These are phyloP conservation scores for Pseudohalonectria lignicola DNA, from an alignment of 2,329 filamentous ascomycete genomes.

Conservation along the genomic window DNA sequence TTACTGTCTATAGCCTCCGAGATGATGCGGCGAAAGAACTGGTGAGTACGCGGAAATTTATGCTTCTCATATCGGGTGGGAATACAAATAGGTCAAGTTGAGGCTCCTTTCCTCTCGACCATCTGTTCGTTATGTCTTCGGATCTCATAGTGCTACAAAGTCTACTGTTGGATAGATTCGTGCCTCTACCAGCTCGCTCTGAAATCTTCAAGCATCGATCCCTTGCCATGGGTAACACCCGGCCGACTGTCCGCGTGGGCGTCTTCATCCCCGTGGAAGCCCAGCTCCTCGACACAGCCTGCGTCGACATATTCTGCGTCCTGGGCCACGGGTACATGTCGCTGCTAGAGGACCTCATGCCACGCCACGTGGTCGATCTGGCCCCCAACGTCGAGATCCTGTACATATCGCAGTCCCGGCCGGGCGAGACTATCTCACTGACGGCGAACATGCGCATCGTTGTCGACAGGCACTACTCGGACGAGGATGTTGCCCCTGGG, in stretches of 20 bases:
- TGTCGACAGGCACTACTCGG: slow-evolving; percentile 30
- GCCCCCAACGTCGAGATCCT: slow-evolving; percentile 30
- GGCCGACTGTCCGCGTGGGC: slow-evolving; percentile 28
- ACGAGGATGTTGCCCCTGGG: slow-evolving; percentile 36
- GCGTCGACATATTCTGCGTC: slow-evolving; percentile 35
- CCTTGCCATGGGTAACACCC: background rate
- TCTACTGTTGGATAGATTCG: too few species aligned
- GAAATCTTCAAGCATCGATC: too few species aligned
- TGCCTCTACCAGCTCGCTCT: too few species aligned
- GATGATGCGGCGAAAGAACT: too few species aligned
- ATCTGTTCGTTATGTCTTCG: too few species aligned
- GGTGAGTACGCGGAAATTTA: too few species aligned
- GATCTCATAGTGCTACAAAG: too few species aligned
- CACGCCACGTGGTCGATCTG: slow-evolving; percentile 22
- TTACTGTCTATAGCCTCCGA: too few species aligned
- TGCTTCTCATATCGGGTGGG: too few species aligned
- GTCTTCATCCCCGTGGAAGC: slow-evolving; percentile 35
- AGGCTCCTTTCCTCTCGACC: too few species aligned
- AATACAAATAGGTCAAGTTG: too few species aligned
- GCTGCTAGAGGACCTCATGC: slow-evolving; percentile 17
- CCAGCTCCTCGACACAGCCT: slow-evolving; percentile 39
- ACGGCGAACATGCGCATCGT: slow-evolving; percentile 26
- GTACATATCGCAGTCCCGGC: slow-evolving; percentile 31
- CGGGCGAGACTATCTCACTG: slow-evolving; percentile 22
- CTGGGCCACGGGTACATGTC: slow-evolving; percentile 33